Base-by-base conservation (phyloP, 2,329 filamentous ascomycete genomes). In the Monosporascus sp. region DNA sequence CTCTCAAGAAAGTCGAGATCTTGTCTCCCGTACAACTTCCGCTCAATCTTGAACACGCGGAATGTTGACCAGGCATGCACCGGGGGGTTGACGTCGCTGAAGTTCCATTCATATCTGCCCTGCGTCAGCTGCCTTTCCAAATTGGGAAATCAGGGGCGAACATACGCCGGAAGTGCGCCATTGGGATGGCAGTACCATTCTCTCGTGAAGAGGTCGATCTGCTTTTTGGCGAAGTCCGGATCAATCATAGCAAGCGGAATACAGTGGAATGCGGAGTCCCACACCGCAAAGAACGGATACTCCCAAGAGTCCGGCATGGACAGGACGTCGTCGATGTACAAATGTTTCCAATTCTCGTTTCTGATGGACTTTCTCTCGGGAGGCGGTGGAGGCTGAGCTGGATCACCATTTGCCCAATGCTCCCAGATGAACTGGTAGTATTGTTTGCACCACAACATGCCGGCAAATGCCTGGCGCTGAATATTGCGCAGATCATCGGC, bases 101-200 rank as follows among this genome's bases (percentile, higher is more conserved):
- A 97, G 68, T 97, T 97, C 93, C 93, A 97, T 70, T 97, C 93
- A 65, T 87, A 87, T 31, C 79, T 82, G 18, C 48, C 17, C 5
- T 47, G 17, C 48, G 55, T 70, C 46, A 66, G 61, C 18, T 14
- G 43, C 11, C 9, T 31, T 7, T 5, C 35, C 18, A 41, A n/a
- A 7, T 11, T 39, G 8, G 3, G 36, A 24, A 22, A 18, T 5
- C 46, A 15, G 2, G 7, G 1, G 35, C 18, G 7, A 17, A 74
- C 77, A 69, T 86, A 94, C 62, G 93, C 92, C 49, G 92, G 90
- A 38, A 97, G 76, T 71, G 97, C 93, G 46, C 93, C 94, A 65
- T 97, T 97, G 17, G 93, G 93, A 72, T 97, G 93, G 81, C 94
- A 96, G 76, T 97, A 97, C 94, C 93, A 97, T 75, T 97, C 94